These are phyloP conservation scores for Chaetoceros muelleri DNA, from an alignment of 108 stramenopile genomes.

Conservation along the genomic window DNA sequence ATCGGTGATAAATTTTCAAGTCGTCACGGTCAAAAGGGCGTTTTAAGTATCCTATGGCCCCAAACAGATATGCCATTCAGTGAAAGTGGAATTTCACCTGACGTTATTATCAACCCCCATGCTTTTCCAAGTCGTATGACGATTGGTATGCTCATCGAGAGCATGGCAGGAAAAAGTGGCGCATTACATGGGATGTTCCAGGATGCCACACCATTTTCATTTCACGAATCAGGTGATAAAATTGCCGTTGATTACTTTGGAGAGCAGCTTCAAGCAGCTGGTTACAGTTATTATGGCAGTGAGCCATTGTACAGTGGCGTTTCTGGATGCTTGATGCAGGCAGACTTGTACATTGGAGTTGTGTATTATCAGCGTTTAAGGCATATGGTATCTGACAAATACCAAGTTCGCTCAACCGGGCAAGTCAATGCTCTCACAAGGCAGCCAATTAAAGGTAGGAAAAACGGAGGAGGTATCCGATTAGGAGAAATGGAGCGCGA, in stretches of 20 bases:
- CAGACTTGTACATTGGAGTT: constrained; percentile 97
- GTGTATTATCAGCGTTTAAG: constrained; percentile 98
- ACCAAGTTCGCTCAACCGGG: constrained; percentile 96
- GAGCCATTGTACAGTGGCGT: constrained; percentile 98
- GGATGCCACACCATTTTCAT: constrained; percentile 96
- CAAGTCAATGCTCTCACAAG: constrained; percentile 92
- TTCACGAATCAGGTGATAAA: constrained; percentile 90
- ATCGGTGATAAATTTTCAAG: constrained; percentile 99
- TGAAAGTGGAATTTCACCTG: constrained; percentile 94
- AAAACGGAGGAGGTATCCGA: constrained; percentile 97
- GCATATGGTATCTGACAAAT: constrained; percentile 99
- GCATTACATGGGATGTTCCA: constrained; percentile 93
- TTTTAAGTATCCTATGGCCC: constrained; percentile 97
- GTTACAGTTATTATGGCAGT: constrained; percentile 96
- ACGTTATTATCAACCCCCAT: constrained; percentile 99
- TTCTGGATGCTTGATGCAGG: constrained; percentile 94
- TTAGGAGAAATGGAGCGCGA: constrained; percentile 99
- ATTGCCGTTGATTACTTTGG: constrained; percentile 97
- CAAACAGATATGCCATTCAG: constrained; percentile 98
- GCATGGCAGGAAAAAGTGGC: constrained; percentile 98
- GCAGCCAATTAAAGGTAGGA: constrained; percentile 98
- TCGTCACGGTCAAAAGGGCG: constrained; percentile 99
- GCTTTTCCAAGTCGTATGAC: constrained; percentile 97
- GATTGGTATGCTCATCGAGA: constrained; percentile 99
- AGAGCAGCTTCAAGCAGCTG: constrained; percentile 92